These are phyloP conservation scores for Dispira parvispora DNA, from an alignment of 192 early-diverging fungal genomes.

Conservation along the genomic window DNA sequence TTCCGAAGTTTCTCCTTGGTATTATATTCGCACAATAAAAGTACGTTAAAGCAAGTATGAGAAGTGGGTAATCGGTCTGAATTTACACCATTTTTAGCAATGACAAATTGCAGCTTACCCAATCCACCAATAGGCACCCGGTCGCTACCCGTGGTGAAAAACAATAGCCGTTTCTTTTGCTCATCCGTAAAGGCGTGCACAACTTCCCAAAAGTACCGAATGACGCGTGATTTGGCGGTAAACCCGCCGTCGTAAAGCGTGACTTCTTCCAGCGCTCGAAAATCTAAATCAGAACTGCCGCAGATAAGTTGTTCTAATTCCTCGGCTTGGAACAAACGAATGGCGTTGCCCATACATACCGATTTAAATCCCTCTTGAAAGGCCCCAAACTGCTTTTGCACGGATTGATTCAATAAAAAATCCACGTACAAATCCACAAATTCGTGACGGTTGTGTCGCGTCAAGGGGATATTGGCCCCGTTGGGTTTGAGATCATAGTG, in stretches of 20 bases:
- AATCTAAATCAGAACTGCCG: constrained; percentile 70
- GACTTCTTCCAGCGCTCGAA: constrained; percentile 54
- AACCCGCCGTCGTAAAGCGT: constrained; percentile 81
- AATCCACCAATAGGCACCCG: constrained; percentile 79
- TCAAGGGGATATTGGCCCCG: constrained; percentile 45
- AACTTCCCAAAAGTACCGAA: constrained; percentile 74
- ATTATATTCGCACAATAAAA: constrained; percentile 71
- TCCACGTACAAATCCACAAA: constrained; percentile 71
- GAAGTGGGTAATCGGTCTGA: constrained; percentile 78
- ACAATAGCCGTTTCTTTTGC: constrained; percentile 70
- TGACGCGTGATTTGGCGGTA: constrained; percentile 37
- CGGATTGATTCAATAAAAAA: constrained; percentile 54
- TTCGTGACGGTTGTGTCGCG: constrained; percentile 53
- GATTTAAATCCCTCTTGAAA: constrained; percentile 68
- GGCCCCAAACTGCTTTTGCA: constrained; percentile 52
- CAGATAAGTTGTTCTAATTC: constrained; percentile 82
- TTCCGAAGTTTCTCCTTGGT: constrained; percentile 61
- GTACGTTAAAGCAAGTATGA: constrained; percentile 85
- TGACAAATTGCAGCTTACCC: constrained; percentile 67
- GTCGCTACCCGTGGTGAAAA: constrained; percentile 85
- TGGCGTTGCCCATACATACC: constrained; percentile 41
- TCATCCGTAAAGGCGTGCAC: constrained; percentile 67
- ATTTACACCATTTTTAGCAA: constrained; percentile 72
- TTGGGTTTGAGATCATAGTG: constrained; percentile 47
- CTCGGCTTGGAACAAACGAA: constrained; percentile 39